Evolutionary conservation across 1,284 basidiomycete species (phyloP).

Genomic region (Ganoderma resinaceum): DNA sequence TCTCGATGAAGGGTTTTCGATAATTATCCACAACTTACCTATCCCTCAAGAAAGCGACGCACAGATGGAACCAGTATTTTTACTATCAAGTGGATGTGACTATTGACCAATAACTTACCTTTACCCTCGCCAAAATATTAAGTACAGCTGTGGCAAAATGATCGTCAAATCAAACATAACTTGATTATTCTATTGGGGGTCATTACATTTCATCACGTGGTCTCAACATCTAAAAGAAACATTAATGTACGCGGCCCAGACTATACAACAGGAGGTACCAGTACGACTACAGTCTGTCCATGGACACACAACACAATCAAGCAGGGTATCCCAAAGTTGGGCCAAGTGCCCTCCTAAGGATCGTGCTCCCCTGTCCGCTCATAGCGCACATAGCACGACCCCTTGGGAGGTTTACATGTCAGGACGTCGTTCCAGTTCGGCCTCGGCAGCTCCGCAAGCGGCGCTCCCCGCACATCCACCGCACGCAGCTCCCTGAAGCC

Average conservation of each 20-base stretch:
- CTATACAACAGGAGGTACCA: slow-evolving; percentile 1
- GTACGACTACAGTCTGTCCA: background rate
- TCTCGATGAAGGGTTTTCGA: background rate
- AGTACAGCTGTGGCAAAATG: too few relatives aligned
- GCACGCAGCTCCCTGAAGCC: slow-evolving; percentile 59
- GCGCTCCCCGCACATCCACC: slow-evolving; percentile 57
- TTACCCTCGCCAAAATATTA: too few relatives aligned
- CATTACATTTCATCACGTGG: background rate
- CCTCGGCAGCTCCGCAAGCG: slow-evolving; percentile 51
- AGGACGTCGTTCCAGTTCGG: slow-evolving; percentile 82
- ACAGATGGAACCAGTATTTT: background rate
- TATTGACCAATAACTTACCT: too few relatives aligned
- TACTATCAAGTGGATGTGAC: too few relatives aligned
- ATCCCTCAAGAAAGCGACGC: background rate
- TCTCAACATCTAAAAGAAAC: slow-evolving; percentile 1
- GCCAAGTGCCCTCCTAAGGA: background rate
- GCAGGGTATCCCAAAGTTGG: background rate
- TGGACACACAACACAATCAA: background rate
- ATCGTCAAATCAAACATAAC: background rate
- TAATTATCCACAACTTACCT: background rate
- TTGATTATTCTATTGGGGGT: background rate
- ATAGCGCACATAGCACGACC: slow-evolving; percentile 53
- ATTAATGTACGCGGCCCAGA: background rate
- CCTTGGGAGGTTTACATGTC: slow-evolving; percentile 63
- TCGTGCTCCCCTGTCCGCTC: slow-evolving; percentile 22